Conservation (phyloP, 805 yeast genomes). For the Saccharomyces eubayanus region DNA sequence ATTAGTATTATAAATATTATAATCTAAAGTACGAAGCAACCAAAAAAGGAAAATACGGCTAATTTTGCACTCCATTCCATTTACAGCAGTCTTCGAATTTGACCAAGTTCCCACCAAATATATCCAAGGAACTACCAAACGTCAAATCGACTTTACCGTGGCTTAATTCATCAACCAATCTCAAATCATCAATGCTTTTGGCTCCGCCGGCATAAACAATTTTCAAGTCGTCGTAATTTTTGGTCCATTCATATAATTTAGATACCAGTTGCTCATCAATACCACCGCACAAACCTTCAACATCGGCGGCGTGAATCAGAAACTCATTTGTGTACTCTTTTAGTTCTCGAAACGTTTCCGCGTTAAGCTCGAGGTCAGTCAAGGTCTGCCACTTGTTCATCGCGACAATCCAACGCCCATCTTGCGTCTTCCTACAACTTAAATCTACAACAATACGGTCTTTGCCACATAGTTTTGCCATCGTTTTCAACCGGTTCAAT, state of each 20-base stretch:
- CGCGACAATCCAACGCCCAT: conserved; percentile 75
- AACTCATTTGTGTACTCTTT: conserved; percentile 73
- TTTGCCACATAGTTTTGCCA: conserved; percentile 54
- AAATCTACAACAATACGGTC: conserved; percentile 74
- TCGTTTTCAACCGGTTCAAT: conserved; percentile 40
- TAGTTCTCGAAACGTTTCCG: conserved; percentile 45
- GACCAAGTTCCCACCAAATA: conserved; percentile 85
- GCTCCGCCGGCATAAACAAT: conserved; percentile 98
- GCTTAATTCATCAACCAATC: conserved; percentile 58
- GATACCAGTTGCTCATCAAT: conserved; percentile 73
- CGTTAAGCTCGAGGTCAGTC: conserved; percentile 53
- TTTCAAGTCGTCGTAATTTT: conserved; percentile 38
- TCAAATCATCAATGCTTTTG: conserved; percentile 58
- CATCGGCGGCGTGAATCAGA: conserved; percentile 95
- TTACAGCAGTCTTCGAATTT: conserved; percentile 62
- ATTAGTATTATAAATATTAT: conserved; percentile 1
- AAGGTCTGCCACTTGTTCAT: conserved; percentile 95
- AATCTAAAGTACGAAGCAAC: not conserved
- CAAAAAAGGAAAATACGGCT: not conserved
- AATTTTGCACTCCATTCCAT: conserved; percentile 48
- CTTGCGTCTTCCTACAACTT: conserved; percentile 55
- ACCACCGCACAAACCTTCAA: conserved; percentile 92
- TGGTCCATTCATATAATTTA: conserved; percentile 69
- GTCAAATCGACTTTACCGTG: conserved; percentile 83
- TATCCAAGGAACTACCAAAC: conserved; percentile 86